These are phyloP conservation scores for Phytopythium boreale DNA, from an alignment of 352 stramenopile genomes.

Conservation along the genomic window DNA sequence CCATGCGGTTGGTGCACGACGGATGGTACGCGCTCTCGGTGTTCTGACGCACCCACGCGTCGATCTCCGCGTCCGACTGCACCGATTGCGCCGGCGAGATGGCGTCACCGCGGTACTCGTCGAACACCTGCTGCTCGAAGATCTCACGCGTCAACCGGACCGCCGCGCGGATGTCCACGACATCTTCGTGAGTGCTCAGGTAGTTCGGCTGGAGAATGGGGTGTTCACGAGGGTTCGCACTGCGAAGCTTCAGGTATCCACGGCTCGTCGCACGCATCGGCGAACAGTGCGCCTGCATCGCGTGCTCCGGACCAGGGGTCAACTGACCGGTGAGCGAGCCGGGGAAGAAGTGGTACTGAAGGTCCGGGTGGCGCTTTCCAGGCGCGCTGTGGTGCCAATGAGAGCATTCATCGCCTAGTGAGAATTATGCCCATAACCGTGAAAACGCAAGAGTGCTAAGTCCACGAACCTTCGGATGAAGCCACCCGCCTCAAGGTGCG, in stretches of 20 bases:
- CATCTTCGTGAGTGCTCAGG: constrained; percentile 74
- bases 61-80: constrained; percentile 70
- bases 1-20: constrained; percentile 90
- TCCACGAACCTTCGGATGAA: constrained; percentile 73
- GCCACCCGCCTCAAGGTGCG: constrained; percentile 81
- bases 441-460: neutral
- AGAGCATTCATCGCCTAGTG: neutral
- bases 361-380: constrained; percentile 79
- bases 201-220: constrained; percentile 90
- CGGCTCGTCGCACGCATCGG: constrained; percentile 87
- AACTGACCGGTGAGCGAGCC: constrained; percentile 75
- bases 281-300: constrained; percentile 87
- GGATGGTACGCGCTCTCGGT: constrained; percentile 88
- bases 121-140: constrained; percentile 82
- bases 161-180: constrained; percentile 72
- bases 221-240: constrained; percentile 66
- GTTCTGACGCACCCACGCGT: constrained; percentile 82
- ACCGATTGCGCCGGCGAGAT: constrained; percentile 68
- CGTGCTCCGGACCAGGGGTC: constrained; percentile 48
- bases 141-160: constrained; percentile 86
- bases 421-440: neutral
- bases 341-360: constrained; percentile 91
- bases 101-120: constrained; percentile 77
- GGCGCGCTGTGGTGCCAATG: constrained; percentile 34
- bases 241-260: constrained; percentile 78